Conservation (phyloP, 331 rosid genomes). For the Erythrophleum ivorense region DNA sequence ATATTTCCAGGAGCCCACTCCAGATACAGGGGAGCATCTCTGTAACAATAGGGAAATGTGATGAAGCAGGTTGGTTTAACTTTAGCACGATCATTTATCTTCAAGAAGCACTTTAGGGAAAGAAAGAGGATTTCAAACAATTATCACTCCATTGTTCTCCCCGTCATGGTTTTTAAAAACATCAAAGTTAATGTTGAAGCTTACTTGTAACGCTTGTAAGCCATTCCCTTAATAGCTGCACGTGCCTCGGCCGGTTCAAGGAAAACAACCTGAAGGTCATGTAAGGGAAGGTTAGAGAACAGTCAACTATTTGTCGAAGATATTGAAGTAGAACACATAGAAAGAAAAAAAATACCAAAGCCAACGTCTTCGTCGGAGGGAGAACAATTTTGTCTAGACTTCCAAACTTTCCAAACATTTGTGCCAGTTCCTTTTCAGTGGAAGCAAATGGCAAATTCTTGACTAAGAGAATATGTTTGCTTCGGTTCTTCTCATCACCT, state of each 20-base stretch:
- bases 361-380: slow-evolving; percentile 81
- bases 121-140: too few relatives aligned
- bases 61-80: too few relatives aligned
- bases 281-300: background rate
- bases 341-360: slow-evolving; percentile 63
- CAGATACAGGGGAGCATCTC: too few relatives aligned
- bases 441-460: slow-evolving; percentile 90
- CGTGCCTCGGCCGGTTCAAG: slow-evolving; percentile 81
- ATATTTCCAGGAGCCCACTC: too few relatives aligned
- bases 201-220: slow-evolving; percentile 83
- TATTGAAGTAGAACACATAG: background rate
- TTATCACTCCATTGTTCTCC: too few relatives aligned
- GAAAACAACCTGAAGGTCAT: slow-evolving; percentile 65
- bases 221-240: slow-evolving; percentile 76
- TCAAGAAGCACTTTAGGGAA: too few relatives aligned
- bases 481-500: slow-evolving; percentile 73
- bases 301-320: background rate
- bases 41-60: too few relatives aligned
- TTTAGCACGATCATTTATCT: too few relatives aligned
- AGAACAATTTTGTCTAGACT: slow-evolving; percentile 79
- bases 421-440: slow-evolving; percentile 71
- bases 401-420: slow-evolving; percentile 82
- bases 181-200: too few relatives aligned
- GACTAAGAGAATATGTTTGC: slow-evolving; percentile 79
- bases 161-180: too few relatives aligned